Base-by-base conservation (phyloP, 2,329 filamentous ascomycete species). In the Fusarium sp. region DNA sequence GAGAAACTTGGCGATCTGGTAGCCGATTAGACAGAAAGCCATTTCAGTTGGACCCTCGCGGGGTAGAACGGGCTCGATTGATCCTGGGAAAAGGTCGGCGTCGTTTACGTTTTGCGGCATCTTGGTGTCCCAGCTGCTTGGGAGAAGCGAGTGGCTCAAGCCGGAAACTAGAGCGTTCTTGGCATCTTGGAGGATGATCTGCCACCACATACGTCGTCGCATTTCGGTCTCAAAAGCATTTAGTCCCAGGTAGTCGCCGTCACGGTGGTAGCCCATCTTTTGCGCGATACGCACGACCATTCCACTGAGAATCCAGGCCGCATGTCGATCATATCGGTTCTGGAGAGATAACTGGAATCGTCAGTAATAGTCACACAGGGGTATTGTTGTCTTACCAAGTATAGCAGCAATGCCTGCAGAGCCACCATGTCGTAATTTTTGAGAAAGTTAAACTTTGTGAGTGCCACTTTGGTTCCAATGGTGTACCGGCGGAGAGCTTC, bases 191-290 rank as follows among this genome's bases (percentile, higher is more conserved):
- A 91, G 82, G 55, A 90, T 84, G 33, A 92, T 86, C 76, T 90
- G 87, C 90, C 90, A 91, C 91, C 91, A 93, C 26, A 92, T 84
- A 12, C 91, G 85, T 48, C 91, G 84, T n/a, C 90, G 86, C 85
- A 93, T 92, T 77, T 93, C 90, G 6, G 88, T 88, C 75, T 93
- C 90, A 74, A 92, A 91, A 0, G 90, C 89, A 0, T 87, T 84
- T 5, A 92, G 82, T 4, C 87, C 87, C 11, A 90, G 82, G 24
- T 82, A 80, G 67, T 87, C 86, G 41, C 90, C 90, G 67, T 93
- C 90, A 18, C 89, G 86, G 69, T 92, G 90, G 54, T 92, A 84
- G 2, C 91, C 91, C 85, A 93, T 90, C 77, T 91, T 90, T 77
- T 92, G 89, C 3, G 90, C 90, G 59, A 93, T 89, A 26, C 91